A percentile compares a stretch with the other conserved stretches of the same genome.
Evolutionary conservation across 495 filamentous ascomycete species (phyloP).

Genomic region (Penicillium coffeae): DNA sequence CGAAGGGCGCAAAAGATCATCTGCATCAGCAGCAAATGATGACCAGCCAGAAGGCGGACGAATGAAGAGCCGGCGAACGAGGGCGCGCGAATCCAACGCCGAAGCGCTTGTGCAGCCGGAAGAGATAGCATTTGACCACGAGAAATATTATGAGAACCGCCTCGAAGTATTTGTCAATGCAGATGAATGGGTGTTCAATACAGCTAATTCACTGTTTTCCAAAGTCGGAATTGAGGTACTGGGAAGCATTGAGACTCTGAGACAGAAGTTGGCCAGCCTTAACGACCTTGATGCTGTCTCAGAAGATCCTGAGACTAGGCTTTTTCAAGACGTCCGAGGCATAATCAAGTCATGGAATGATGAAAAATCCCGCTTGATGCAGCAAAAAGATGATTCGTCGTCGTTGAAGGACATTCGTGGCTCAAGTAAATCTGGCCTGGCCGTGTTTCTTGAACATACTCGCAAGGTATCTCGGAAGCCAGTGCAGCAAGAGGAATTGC

Average conservation of each 20-base stretch:
- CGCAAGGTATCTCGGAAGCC: slow-evolving; percentile 56
- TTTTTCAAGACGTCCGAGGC: slow-evolving; percentile 51
- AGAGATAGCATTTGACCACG: slow-evolving; percentile 55
- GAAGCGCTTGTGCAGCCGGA: slow-evolving; percentile 51
- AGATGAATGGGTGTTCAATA: slow-evolving; percentile 73
- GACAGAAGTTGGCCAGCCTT: slow-evolving; percentile 19
- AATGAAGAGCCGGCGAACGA: slow-evolving; percentile 77
- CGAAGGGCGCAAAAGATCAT: slow-evolving; percentile 46
- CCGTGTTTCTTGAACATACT: slow-evolving; percentile 76
- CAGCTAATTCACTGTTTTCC: slow-evolving; percentile 60
- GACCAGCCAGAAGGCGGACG: slow-evolving; percentile 56
- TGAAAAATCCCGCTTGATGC: slow-evolving; percentile 51
- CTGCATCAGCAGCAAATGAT: slow-evolving; percentile 45
- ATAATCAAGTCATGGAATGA: slow-evolving; percentile 58
- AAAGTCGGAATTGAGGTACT: slow-evolving; percentile 59
- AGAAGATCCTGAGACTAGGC: slow-evolving; percentile 23
- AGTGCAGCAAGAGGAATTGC: slow-evolving; percentile 47
- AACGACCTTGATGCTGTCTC: slow-evolving; percentile 16
- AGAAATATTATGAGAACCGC: slow-evolving; percentile 68
- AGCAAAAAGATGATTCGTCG: slow-evolving; percentile 52
- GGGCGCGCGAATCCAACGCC: slow-evolving; percentile 67
- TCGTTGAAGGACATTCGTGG: slow-evolving; percentile 40
- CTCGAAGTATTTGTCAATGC: slow-evolving; percentile 63
- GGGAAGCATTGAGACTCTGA: slow-evolving; percentile 40
- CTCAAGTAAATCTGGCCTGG: slow-evolving; percentile 56